Evolutionary conservation across 768 basidiomycete genomes (phyloP).

Genomic region (Boletus speciosus): DNA sequence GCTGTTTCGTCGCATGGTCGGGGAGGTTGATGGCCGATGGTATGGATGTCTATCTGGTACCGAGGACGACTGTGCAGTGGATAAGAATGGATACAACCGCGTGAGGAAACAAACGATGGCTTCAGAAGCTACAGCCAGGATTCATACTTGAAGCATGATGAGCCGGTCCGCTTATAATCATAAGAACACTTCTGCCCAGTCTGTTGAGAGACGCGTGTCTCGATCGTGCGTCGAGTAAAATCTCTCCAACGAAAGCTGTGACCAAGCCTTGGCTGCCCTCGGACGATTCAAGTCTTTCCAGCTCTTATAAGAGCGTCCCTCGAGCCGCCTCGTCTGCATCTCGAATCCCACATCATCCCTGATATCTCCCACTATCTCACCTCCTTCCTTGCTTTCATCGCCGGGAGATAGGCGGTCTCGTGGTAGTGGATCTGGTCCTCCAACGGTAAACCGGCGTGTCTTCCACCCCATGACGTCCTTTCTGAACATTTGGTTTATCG

Average conservation of each 20-base stretch:
- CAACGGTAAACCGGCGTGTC: not conserved
- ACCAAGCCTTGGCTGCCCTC: not conserved
- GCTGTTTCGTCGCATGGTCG: no score
- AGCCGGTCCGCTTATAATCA: no score
- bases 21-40: no score
- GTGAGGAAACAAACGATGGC: no score
- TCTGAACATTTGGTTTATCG: not conserved
- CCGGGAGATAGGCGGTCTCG: not conserved
- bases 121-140: no score
- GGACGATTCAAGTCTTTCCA: not conserved
- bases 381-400: not conserved
- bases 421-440: not conserved
- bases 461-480: not conserved
- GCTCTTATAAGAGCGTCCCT: not conserved
- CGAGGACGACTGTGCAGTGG: no score
- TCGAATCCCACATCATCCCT: slow-evolving; percentile 1
- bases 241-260: not conserved
- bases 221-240: not conserved
- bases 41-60: no score
- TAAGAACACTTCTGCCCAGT: not conserved
- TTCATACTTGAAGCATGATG: no score
- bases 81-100: no score
- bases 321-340: not conserved
- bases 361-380: not conserved
- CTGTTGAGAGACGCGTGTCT: not conserved